A percentile compares a stretch with the other conserved stretches of the same genome.
phyloP scores from a whole-genome alignment of 2,329 filamentous ascomycete genomes.

The Calonectria crousiana region DNA sequence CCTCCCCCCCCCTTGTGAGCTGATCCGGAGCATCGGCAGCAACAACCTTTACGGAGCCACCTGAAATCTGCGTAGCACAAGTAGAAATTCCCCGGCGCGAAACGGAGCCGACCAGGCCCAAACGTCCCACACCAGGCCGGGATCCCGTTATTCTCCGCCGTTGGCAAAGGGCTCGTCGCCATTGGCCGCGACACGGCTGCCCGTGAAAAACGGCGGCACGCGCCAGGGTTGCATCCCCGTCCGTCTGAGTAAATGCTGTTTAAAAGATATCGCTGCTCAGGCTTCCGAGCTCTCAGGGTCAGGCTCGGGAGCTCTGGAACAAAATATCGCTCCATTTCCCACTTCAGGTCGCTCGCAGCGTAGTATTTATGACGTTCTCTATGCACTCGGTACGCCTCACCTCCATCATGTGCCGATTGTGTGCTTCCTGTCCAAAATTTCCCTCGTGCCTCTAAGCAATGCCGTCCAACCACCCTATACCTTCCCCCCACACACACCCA shows the following conservation, averaged over 20 bases:
- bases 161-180: not conserved
- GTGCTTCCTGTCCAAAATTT: not conserved
- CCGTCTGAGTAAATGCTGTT: not conserved
- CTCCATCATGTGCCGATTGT: slow-evolving; percentile 1
- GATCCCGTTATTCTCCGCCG: not conserved
- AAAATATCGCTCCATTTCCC: not conserved
- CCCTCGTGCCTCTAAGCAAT: not conserved
- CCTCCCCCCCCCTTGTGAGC: not conserved
- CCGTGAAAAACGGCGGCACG: not conserved
- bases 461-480: slow-evolving; percentile 5
- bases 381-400: slow-evolving; percentile 1
- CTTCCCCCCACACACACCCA: not conserved
- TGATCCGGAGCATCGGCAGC: slow-evolving; percentile 16
- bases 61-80: not conserved
- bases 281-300: not conserved
- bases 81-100: not conserved
- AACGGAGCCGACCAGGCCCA: not conserved
- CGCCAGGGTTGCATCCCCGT: not conserved
- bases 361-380: not conserved
- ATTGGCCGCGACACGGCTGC: not conserved
- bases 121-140: not conserved
- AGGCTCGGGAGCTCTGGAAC: not conserved
- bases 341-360: not conserved
- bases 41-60: not conserved
- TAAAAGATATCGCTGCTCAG: not conserved